These are phyloP conservation scores for Miscanthus lutarioriparius DNA, from an alignment of 176 grass and related monocot species.

Conservation along the genomic window DNA sequence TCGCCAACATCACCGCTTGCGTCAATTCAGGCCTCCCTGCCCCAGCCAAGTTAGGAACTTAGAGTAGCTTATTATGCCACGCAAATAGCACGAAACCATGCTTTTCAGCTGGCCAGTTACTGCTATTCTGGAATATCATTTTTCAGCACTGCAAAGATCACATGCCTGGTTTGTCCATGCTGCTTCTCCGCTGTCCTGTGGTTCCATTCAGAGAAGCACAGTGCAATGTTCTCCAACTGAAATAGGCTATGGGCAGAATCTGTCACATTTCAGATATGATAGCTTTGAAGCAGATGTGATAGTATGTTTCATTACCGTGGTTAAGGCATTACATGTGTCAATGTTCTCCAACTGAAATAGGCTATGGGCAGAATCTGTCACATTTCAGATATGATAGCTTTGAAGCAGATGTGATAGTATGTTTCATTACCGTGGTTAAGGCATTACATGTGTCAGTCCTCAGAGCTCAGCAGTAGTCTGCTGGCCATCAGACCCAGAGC, in stretches of 20 bases:
- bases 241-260: background rate
- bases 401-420: no score
- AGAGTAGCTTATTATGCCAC: background rate
- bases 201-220: background rate
- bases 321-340: background rate
- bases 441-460: background rate
- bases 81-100: background rate
- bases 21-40: constrained; percentile 22
- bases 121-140: background rate
- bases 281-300: background rate
- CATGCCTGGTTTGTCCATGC: background rate
- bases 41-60: constrained; percentile 38
- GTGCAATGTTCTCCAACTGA: background rate
- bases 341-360: no score
- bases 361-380: no score
- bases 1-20: constrained; percentile 3
- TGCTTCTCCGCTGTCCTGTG: background rate
- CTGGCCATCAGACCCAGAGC: background rate
- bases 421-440: no score
- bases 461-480: background rate
- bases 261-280: background rate
- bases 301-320: background rate
- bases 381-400: no score
- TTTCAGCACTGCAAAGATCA: background rate
- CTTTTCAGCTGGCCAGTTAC: background rate